Base-by-base conservation (phyloP, 2,329 filamentous ascomycete genomes). In the Neopestalotiopsis clavispora region DNA sequence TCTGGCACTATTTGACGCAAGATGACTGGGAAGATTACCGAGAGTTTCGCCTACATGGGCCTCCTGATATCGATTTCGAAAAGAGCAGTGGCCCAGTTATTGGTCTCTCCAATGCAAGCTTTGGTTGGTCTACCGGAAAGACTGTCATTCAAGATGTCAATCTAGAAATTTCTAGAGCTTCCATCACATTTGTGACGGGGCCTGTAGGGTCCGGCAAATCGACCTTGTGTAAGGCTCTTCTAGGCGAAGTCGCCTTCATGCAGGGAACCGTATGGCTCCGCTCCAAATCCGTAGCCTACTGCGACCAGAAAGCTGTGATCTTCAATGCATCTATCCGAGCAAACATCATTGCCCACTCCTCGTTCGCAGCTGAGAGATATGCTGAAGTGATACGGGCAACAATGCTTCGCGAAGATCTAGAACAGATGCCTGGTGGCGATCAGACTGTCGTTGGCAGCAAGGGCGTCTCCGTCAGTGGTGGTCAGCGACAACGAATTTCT, bases 171-270 rank as follows among this genome's bases (percentile, higher is more conserved):
- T 56, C 34, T 30, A 23, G 77, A 9, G 3, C 23, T 4, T 4
- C 38, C 30, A 12, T 58, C 13, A 58, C 57, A 32, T 77, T 85
- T 3, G 72, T 85, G 0, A 74, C 84, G 6, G 83, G 84, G 0
- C 81, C 83, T 1, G 75, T 85, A 4, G 84, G 80, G 0, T 81
- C 80, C 0, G 84, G 84, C 0, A 86, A 86, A 70, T 83, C 80
- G 0, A 82, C 83, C 0, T 70, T 85, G 0, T 79, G 83, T 69
- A 82, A 81, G 64, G 78, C 78, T 0, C 72, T 85, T 0, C 73
- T 83, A 0, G 78, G 81, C 5, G 80, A 83, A 71, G 74, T 79
- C 2, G 77, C 80, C 1, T 71, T 75, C 1, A 56, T 66, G 5
- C 64, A 71, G 17, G 79, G 78, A 4, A 70, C 57, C 4, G 72